Conservation (phyloP, 2,329 filamentous ascomycete genomes). For the Aureobasidium sp. region DNA sequence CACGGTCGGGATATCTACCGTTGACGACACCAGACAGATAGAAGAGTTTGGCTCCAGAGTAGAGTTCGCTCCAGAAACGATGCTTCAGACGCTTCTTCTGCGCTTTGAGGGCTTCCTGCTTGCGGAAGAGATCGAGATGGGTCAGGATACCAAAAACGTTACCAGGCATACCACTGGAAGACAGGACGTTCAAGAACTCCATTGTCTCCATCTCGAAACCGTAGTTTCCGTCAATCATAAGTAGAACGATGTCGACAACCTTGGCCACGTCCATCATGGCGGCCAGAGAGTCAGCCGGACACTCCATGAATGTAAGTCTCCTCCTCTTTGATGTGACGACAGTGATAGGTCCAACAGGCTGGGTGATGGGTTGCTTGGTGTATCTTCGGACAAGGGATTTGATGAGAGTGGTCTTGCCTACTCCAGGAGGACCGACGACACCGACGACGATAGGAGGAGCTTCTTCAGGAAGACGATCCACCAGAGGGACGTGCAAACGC, state of each 20-base stretch:
- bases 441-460: conserved; percentile 87
- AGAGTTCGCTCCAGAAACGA: conserved; percentile 92
- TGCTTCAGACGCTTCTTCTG: conserved; percentile 96
- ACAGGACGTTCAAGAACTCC: conserved; percentile 93
- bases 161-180: conserved; percentile 94
- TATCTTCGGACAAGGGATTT: conserved; percentile 92
- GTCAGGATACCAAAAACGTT: conserved; percentile 97
- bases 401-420: conserved; percentile 88
- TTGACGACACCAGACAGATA: conserved; percentile 96
- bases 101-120: conserved; percentile 82
- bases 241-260: conserved; percentile 89
- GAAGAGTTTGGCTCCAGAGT: conserved; percentile 94
- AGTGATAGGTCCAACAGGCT: conserved; percentile 86
- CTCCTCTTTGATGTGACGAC: conserved; percentile 95
- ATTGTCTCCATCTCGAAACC: conserved; percentile 99
- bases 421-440: conserved; percentile 90
- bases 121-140: conserved; percentile 90
- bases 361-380: conserved; percentile 87
- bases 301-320: conserved; percentile 91
- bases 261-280: conserved; percentile 97
- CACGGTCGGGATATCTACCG: conserved; percentile 90
- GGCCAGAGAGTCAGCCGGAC: conserved; percentile 85
- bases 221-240: conserved; percentile 98
- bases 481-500: conserved; percentile 87
- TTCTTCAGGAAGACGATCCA: conserved; percentile 93